phyloP scores from a whole-genome alignment of 805 yeast genomes.

The Starmerella floris region DNA sequence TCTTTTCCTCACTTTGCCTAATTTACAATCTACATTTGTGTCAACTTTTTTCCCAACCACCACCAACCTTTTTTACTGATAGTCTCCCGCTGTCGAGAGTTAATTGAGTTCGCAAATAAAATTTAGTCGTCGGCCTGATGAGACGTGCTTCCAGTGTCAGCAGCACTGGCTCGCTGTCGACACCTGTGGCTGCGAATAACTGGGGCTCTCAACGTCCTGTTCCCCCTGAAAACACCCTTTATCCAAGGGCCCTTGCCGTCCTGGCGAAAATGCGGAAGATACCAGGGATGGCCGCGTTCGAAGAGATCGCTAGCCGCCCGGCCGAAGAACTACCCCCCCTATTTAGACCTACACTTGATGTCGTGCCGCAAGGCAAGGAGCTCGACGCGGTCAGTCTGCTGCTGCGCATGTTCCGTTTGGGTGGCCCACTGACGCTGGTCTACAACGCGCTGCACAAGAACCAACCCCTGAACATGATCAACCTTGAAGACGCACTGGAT shows the following conservation, averaged over 20 bases:
- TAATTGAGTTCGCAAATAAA: too few relatives aligned
- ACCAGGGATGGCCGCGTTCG: conserved; percentile 54
- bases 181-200: conserved; percentile 18
- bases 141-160: conserved; percentile 12
- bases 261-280: conserved; percentile 43
- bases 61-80: too few relatives aligned
- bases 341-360: conserved; percentile 36
- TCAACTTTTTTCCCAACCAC: too few relatives aligned
- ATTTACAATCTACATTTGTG: too few relatives aligned
- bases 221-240: conserved; percentile 49
- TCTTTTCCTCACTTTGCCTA: too few relatives aligned
- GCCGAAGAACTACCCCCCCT: conserved; percentile 16
- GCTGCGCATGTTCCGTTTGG: conserved; percentile 80
- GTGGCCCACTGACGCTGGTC: conserved; percentile 77
- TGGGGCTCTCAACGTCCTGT: conserved; percentile 21
- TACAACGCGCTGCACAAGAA: conserved; percentile 45
- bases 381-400: conserved; percentile 86
- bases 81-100: too few relatives aligned
- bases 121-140: too few relatives aligned
- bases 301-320: conserved; percentile 38
- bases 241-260: conserved; percentile 48
- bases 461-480: conserved; percentile 35
- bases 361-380: conserved; percentile 42
- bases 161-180: conserved; percentile 14
- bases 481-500: conserved; percentile 64